Evolutionary conservation across 2,329 filamentous ascomycete genomes (phyloP).

Genomic region (Curvularia sp.): DNA sequence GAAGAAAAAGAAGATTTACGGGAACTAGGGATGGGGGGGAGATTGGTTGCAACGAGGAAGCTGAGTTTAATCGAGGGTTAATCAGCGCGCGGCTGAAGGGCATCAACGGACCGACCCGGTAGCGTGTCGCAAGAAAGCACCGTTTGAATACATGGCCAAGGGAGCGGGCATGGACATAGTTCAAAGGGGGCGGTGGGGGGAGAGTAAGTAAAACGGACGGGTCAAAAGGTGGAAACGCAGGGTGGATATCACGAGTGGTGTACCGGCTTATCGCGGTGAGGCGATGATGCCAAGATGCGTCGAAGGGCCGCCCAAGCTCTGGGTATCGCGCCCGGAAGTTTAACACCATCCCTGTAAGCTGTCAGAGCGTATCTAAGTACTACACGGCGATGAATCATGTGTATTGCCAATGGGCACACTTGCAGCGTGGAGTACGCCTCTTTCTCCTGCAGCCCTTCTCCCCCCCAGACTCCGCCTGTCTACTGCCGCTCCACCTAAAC

Average conservation of each 20-base stretch:
- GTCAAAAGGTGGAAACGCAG: not conserved
- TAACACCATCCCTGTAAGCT: not conserved
- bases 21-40: not conserved
- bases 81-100: constrained; percentile 14
- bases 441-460: not conserved
- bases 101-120: constrained; percentile 36
- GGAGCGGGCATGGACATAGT: constrained; percentile 4
- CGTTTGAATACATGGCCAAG: constrained; percentile 19
- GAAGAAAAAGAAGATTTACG: too few species aligned
- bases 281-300: constrained; percentile 2
- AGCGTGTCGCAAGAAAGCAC: constrained; percentile 22
- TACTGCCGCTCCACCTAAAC: not conserved
- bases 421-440: too few species aligned
- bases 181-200: not conserved
- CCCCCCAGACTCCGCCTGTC: not conserved
- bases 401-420: not conserved
- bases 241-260: not conserved
- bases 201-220: not conserved
- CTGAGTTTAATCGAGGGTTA: constrained; percentile 11
- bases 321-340: not conserved
- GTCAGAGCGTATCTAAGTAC: too few species aligned
- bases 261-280: constrained; percentile 1
- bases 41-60: constrained; percentile 10
- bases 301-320: not conserved
- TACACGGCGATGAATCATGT: not conserved